Conservation (phyloP, 148 eudicot species). For the Camellia granthamiana region DNA sequence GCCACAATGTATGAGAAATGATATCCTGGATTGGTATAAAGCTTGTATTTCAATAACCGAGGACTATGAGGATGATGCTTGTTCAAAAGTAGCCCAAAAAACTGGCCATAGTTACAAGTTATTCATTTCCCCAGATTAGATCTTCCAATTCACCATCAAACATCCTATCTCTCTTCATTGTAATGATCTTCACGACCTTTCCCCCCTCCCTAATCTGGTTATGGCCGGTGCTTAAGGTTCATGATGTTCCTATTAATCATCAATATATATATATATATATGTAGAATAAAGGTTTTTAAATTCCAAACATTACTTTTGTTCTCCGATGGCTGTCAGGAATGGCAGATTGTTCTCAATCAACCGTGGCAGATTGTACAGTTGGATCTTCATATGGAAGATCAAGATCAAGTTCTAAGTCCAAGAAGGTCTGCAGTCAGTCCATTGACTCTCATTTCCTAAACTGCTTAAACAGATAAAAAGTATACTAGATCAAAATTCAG, state of each 20-base stretch:
- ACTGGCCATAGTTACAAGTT: not conserved
- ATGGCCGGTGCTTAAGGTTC: no score
- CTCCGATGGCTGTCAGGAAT: not conserved
- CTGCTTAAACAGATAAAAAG: not conserved
- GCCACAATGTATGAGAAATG: not conserved
- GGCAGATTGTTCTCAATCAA: not conserved
- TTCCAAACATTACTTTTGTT: not conserved
- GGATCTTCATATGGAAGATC: not conserved
- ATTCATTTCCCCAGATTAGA: not conserved
- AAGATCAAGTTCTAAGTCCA: not conserved
- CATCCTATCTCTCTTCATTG: not conserved
- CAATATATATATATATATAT: not conserved
- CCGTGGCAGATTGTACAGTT: not conserved
- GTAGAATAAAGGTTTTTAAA: not conserved
- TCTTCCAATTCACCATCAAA: not conserved
- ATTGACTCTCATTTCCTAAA: not conserved
- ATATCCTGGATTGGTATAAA: not conserved
- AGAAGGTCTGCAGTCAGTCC: not conserved
- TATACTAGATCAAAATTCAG: conserved; percentile 1
- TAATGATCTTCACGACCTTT: not conserved
- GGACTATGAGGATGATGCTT: not conserved
- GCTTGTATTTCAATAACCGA: not conserved
- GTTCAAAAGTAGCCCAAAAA: not conserved
- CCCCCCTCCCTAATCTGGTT: not conserved
- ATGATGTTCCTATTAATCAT: no score